A percentile compares a stretch with the other conserved stretches of the same genome.
phyloP scores from a whole-genome alignment of 2,329 filamentous ascomycete genomes.

The Exophiala spinifera region DNA sequence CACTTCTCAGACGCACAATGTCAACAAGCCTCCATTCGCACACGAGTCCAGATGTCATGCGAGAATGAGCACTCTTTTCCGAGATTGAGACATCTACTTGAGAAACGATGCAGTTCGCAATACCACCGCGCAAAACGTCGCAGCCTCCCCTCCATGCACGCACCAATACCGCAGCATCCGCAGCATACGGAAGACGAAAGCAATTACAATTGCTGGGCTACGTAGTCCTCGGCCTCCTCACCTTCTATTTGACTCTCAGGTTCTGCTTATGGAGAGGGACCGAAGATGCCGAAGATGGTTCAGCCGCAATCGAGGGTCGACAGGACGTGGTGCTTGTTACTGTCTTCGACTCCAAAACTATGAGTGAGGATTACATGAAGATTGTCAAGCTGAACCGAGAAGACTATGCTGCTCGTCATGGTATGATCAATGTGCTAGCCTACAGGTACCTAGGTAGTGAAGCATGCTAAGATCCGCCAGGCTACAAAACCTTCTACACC shows the following conservation, averaged over 20 bases:
- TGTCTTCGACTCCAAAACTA: constrained; percentile 66
- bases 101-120: constrained; percentile 77
- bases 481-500: constrained; percentile 82
- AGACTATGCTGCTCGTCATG: constrained; percentile 81
- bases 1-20: neutral
- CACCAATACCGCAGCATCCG: constrained; percentile 35
- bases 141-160: constrained; percentile 68
- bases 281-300: constrained; percentile 31
- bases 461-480: constrained; percentile 46
- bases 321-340: constrained; percentile 75
- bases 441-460: neutral
- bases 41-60: no score
- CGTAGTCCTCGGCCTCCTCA: constrained; percentile 53
- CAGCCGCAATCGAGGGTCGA: constrained; percentile 41
- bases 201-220: constrained; percentile 61
- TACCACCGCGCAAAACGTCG: constrained; percentile 80
- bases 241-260: constrained; percentile 61
- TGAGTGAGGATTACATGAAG: constrained; percentile 65
- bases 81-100: neutral
- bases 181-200: constrained; percentile 51
- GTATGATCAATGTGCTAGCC: constrained; percentile 49
- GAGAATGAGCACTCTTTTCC: neutral
- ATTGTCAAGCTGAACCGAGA: constrained; percentile 77
- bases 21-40: no score
- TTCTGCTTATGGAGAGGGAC: constrained; percentile 35